Percentiles rank a stretch among this genome's conserved stretches.
These are phyloP conservation scores for Lichina pygmaea DNA, from an alignment of 495 filamentous ascomycete species.

Conservation along the genomic window DNA sequence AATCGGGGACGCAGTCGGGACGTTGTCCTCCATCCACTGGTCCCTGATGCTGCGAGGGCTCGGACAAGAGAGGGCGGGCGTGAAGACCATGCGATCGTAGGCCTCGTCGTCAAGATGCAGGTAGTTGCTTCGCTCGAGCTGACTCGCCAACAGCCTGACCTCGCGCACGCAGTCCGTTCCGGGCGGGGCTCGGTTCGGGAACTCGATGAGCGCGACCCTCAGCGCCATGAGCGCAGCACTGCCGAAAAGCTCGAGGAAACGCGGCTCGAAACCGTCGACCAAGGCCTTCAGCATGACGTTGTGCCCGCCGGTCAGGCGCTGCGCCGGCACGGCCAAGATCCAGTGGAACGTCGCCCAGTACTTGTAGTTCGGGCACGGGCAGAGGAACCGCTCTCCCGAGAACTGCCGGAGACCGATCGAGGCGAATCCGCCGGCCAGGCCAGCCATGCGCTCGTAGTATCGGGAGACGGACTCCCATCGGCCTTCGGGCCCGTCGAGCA, in stretches of 20 bases:
- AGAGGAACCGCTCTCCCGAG: constrained; percentile 28
- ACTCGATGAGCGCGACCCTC: constrained; percentile 33
- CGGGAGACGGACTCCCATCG: constrained; percentile 33
- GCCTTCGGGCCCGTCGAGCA: constrained; percentile 22
- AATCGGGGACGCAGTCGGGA: no score
- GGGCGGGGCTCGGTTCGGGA: constrained; percentile 19
- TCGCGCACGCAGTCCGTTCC: no score
- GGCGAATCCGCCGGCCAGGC: constrained; percentile 60
- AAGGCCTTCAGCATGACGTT: constrained; percentile 51
- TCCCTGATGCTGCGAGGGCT: no score
- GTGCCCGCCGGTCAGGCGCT: constrained; percentile 48
- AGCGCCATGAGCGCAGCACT: constrained; percentile 35
- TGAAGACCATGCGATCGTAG: no score
- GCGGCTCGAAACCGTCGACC: constrained; percentile 39
- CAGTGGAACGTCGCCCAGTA: constrained; percentile 56
- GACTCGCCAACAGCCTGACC: no score
- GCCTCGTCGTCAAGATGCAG: no score
- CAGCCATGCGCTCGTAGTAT: constrained; percentile 62
- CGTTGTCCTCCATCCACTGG: no score
- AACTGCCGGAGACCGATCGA: constrained; percentile 64
- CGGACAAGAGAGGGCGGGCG: no score
- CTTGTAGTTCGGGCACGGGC: constrained; percentile 51
- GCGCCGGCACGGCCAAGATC: constrained; percentile 41
- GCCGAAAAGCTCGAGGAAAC: constrained; percentile 56
- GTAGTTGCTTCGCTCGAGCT: no score